These are phyloP conservation scores for Pichia thaimueangensis DNA, from an alignment of 805 yeast species.

Conservation along the genomic window DNA sequence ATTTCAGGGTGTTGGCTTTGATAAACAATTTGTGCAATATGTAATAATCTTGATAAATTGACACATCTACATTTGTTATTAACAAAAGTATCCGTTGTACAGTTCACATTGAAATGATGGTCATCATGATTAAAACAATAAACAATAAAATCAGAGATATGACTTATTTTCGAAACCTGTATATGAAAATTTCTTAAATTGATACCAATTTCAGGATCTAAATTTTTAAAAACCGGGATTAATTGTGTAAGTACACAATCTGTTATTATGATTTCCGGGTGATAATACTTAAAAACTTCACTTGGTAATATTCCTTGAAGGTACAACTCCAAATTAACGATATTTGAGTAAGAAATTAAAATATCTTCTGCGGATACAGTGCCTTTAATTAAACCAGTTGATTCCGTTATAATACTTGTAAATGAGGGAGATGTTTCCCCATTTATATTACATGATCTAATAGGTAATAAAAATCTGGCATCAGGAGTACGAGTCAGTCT, in stretches of 20 bases:
- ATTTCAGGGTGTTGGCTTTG: constrained; percentile 23
- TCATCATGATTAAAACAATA: constrained; percentile 49
- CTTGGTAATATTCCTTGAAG: constrained; percentile 24
- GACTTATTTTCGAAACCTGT: constrained; percentile 75
- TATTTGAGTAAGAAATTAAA: constrained; percentile 37
- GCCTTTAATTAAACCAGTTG: constrained; percentile 47
- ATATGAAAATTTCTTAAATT: constrained; percentile 79
- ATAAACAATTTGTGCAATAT: constrained; percentile 36
- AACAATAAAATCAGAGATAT: constrained; percentile 68
- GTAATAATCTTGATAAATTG: constrained; percentile 35
- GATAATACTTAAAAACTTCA: constrained; percentile 17
- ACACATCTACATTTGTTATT: constrained; percentile 31
- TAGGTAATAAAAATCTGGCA: constrained; percentile 25
- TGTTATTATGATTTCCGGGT: constrained; percentile 28
- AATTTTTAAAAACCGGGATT: constrained; percentile 47
- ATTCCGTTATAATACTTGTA: constrained; percentile 28
- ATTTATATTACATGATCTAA: constrained; percentile 26
- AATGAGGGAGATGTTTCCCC: constrained; percentile 26
- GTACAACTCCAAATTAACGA: constrained; percentile 24
- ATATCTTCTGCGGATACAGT: constrained; percentile 50
- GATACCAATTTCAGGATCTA: constrained; percentile 69
- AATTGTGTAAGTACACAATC: constrained; percentile 40
- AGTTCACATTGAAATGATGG: constrained; percentile 24
- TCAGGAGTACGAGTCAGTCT: constrained; percentile 17
- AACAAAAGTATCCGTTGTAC: constrained; percentile 10